Percentiles rank a stretch among this genome's conserved stretches.
These are phyloP conservation scores for Haplosporangium sp. DNA, from an alignment of 371 early-diverging fungal species.

Conservation along the genomic window DNA sequence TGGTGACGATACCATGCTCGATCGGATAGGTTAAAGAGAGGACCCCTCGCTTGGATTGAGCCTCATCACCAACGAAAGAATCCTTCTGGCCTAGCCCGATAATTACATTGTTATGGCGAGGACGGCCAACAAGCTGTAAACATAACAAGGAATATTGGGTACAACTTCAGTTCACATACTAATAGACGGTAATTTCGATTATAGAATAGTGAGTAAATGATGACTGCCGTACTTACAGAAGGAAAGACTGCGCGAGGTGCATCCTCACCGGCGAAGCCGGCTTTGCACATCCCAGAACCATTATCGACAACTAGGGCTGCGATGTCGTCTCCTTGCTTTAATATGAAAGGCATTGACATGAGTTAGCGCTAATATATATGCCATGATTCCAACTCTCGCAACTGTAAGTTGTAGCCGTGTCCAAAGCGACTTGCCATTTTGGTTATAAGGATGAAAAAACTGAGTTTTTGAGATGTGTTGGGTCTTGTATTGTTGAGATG, in stretches of 20 bases:
- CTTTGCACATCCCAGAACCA: constrained; percentile 98
- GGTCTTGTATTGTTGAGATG: too few relatives aligned
- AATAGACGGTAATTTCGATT: background rate
- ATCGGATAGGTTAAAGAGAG: constrained; percentile 94
- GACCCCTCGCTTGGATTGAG: constrained; percentile 93
- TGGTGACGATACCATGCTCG: constrained; percentile 95
- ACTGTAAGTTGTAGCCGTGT: too few relatives aligned
- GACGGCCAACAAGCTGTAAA: constrained; percentile 85
- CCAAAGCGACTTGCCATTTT: too few relatives aligned
- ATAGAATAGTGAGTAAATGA: too few relatives aligned
- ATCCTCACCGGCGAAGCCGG: constrained; percentile 98
- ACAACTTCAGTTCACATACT: background rate
- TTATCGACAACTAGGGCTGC: constrained; percentile 59
- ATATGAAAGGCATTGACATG: background rate
- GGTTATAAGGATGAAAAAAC: too few relatives aligned
- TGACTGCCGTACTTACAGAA: constrained; percentile 61
- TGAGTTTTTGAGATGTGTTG: too few relatives aligned
- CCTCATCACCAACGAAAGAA: constrained; percentile 92
- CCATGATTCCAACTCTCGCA: too few relatives aligned
- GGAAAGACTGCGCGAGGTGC: constrained; percentile 94
- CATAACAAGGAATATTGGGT: background rate
- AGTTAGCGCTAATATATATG: too few relatives aligned
- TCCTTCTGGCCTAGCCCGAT: constrained; percentile 97
- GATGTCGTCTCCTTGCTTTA: constrained; percentile 43
- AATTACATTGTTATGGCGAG: constrained; percentile 95